Evolutionary conservation across 306 rosid genomes (phyloP).

Genomic region (barrel medic (Medicago truncatula)): DNA sequence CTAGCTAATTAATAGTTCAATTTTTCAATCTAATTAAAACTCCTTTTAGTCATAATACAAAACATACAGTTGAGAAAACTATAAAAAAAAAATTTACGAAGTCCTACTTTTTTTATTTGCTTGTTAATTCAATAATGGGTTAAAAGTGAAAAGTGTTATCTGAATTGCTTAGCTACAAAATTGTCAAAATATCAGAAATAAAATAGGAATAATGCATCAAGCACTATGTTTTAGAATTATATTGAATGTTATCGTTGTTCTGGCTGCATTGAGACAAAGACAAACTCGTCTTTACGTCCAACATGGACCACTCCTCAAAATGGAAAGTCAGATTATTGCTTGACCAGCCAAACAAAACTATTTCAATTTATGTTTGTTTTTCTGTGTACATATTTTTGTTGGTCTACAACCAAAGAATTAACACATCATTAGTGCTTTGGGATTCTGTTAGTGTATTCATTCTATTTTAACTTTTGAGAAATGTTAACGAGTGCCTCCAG

Average conservation of each 20-base stretch:
- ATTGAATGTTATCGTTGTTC: background rate
- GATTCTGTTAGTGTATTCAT: background rate
- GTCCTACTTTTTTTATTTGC: background rate
- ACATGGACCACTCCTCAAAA: background rate
- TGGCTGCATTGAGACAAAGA: background rate
- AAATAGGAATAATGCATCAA: background rate
- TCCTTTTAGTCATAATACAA: background rate
- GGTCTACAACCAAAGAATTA: background rate
- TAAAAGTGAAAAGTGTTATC: background rate
- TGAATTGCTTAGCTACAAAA: background rate
- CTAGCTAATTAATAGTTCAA: background rate
- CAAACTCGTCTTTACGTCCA: background rate
- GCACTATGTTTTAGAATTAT: background rate
- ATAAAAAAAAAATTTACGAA: too few relatives aligned
- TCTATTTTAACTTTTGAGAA: too few relatives aligned
- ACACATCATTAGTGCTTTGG: background rate
- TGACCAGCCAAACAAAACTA: too few relatives aligned
- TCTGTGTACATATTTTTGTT: background rate
- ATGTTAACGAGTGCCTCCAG: too few relatives aligned
- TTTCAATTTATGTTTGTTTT: too few relatives aligned
- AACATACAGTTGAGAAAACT: background rate
- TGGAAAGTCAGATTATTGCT: background rate
- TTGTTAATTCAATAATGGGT: background rate
- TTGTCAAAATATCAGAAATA: background rate
- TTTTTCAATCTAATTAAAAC: background rate